phyloP scores from a whole-genome alignment of 176 grass and related monocot genomes.

The Metroxylon sagu region DNA sequence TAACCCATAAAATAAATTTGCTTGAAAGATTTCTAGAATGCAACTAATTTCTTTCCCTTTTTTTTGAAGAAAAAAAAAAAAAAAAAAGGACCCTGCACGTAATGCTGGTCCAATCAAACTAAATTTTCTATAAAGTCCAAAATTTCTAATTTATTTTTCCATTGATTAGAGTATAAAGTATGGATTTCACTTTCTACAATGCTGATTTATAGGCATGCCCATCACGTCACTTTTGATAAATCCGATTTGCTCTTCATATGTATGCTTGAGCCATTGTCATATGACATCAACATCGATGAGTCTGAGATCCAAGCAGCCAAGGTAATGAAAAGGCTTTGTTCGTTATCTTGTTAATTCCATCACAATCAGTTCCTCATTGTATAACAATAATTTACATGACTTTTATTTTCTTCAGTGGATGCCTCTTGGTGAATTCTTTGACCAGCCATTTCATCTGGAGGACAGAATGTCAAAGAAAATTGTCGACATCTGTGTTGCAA shows the following conservation, averaged over 20 bases:
- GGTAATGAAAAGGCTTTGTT: constrained; percentile 14
- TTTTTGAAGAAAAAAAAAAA: no score
- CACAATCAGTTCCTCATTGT: background rate
- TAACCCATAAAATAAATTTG: no score
- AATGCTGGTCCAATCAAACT: no score
- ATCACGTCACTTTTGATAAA: constrained; percentile 50
- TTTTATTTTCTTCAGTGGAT: constrained; percentile 43
- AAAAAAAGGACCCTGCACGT: no score
- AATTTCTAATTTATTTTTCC: no score
- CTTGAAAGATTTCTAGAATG: no score
- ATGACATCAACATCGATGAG: constrained; percentile 43
- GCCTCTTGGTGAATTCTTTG: constrained; percentile 43
- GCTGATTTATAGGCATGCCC: constrained; percentile 42
- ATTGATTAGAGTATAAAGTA: no score
- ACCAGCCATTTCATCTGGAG: constrained; percentile 39
- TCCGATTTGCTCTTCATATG: constrained; percentile 68
- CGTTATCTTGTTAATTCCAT: no score
- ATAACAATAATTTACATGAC: background rate
- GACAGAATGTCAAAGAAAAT: constrained; percentile 42
- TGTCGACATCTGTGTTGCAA: constrained; percentile 34
- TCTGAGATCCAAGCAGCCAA: constrained; percentile 51
- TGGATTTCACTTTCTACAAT: no score
- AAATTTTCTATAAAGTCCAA: no score
- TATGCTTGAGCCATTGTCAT: constrained; percentile 52
- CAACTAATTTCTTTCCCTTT: no score